These are phyloP conservation scores for Shiraia bambusicola DNA, from an alignment of 2,329 filamentous ascomycete genomes.

Conservation along the genomic window DNA sequence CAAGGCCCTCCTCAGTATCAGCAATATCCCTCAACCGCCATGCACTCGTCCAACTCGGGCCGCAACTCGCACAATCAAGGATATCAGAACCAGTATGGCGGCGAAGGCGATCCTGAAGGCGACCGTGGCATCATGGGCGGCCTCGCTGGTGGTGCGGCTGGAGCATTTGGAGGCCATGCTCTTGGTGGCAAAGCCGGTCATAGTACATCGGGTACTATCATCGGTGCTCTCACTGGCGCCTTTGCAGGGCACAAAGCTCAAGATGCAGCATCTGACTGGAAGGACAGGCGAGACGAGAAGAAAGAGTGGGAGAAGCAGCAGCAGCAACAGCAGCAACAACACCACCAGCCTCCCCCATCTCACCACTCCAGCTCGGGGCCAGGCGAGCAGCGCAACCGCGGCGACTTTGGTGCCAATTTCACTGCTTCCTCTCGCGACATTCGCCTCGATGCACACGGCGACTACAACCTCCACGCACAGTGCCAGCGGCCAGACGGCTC, in stretches of 20 bases:
- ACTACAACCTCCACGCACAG: conserved; percentile 30
- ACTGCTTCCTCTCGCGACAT: conserved; percentile 25
- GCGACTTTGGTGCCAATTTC: conserved; percentile 29
- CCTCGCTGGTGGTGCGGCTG: conserved; percentile 27
- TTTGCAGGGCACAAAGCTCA: conserved; percentile 28
- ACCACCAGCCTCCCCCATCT: conserved; percentile 5
- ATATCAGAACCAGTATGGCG: conserved; percentile 24
- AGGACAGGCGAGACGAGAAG: conserved; percentile 31
- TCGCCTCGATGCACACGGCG: conserved; percentile 28
- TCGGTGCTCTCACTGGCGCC: conserved; percentile 28
- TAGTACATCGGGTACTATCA: conserved; percentile 22
- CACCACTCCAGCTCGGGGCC: conserved; percentile 1
- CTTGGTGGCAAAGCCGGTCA: conserved; percentile 29
- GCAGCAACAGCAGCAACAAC: conserved; percentile 18
- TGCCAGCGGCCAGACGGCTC: conserved; percentile 27
- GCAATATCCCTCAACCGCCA: conserved; percentile 22
- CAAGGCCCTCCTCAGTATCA: conserved; percentile 28
- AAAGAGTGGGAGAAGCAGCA: conserved; percentile 28
- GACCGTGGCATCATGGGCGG: conserved; percentile 32
- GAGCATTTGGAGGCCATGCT: conserved; percentile 30
- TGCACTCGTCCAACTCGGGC: conserved; percentile 23
- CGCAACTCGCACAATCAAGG: conserved; percentile 28
- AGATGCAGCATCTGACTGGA: conserved; percentile 25
- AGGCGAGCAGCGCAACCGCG: conserved; percentile 13
- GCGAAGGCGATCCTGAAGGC: conserved; percentile 24